These are phyloP conservation scores for Hymenoscyphus infarciens DNA, from an alignment of 2,329 filamentous ascomycete species.

Conservation along the genomic window DNA sequence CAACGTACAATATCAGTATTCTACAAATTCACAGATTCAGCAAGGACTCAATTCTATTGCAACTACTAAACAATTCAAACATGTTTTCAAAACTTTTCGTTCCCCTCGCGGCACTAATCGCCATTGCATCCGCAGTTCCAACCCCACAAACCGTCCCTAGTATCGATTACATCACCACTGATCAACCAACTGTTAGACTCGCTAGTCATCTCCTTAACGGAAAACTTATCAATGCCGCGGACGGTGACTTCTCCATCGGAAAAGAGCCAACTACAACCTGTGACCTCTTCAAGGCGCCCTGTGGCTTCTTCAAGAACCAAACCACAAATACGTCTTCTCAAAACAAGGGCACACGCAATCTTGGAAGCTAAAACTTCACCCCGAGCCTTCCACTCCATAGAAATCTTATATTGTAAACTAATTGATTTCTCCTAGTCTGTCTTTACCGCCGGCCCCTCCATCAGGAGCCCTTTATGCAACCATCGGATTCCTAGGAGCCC, in stretches of 20 bases:
- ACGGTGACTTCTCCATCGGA: not conserved
- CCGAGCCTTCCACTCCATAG: not conserved
- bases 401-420: not conserved
- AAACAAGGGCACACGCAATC: not conserved
- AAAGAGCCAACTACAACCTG: not conserved
- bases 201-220: not conserved
- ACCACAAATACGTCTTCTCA: not conserved
- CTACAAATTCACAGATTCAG: not conserved
- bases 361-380: not conserved
- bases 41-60: no score
- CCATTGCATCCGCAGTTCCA: not conserved
- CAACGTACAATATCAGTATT: not conserved
- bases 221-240: not conserved
- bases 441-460: not conserved
- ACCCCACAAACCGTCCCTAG: not conserved
- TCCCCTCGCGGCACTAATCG: not conserved
- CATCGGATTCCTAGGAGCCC: no score
- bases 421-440: not conserved
- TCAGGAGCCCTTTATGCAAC: no score
- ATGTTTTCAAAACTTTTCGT: not conserved
- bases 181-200: not conserved
- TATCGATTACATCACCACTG: not conserved
- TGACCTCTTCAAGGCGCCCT: not conserved
- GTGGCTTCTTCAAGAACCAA: not conserved
- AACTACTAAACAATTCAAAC: not conserved